These are phyloP conservation scores for Leptosphaerulina australis DNA, from an alignment of 2,329 filamentous ascomycete species.

Conservation along the genomic window DNA sequence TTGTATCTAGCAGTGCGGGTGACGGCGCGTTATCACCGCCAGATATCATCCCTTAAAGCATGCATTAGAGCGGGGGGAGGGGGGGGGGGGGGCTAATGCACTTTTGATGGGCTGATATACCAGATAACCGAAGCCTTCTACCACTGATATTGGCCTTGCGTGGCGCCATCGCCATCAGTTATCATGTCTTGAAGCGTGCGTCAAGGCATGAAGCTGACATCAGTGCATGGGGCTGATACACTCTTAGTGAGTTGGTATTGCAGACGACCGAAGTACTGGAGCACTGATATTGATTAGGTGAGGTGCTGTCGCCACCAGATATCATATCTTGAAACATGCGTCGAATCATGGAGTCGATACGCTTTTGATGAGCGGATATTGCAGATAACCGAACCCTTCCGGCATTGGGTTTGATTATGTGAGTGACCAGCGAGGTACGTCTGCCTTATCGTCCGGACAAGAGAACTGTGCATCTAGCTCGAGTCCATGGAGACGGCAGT, in stretches of 20 bases:
- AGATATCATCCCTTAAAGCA: conserved; percentile 3
- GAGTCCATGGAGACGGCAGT: not conserved
- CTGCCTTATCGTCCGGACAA: conserved; percentile 10
- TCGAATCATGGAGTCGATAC: not conserved
- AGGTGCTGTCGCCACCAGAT: conserved; percentile 7
- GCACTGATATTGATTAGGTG: too few relatives aligned
- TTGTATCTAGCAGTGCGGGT: not conserved
- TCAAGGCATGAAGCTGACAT: too few relatives aligned
- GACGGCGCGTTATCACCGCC: conserved; percentile 6
- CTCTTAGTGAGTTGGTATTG: too few relatives aligned
- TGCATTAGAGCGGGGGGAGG: too few relatives aligned
- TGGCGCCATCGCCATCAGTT: too few relatives aligned
- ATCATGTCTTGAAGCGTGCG: too few relatives aligned
- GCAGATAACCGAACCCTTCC: not conserved
- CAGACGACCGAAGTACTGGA: too few relatives aligned
- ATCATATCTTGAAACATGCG: not conserved
- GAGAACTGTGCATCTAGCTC: not conserved
- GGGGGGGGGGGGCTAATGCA: too few relatives aligned
- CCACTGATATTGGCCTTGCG: too few relatives aligned
- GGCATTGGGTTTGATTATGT: not conserved
- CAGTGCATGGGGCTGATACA: too few relatives aligned
- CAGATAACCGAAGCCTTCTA: too few relatives aligned
- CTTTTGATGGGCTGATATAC: too few relatives aligned
- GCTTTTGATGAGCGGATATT: not conserved
- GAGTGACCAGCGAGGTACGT: not conserved